A percentile compares a stretch with the other conserved stretches of the same genome.
Evolutionary conservation across 306 rosid species (phyloP).

Genomic region (Gastrolobium bilobum): DNA sequence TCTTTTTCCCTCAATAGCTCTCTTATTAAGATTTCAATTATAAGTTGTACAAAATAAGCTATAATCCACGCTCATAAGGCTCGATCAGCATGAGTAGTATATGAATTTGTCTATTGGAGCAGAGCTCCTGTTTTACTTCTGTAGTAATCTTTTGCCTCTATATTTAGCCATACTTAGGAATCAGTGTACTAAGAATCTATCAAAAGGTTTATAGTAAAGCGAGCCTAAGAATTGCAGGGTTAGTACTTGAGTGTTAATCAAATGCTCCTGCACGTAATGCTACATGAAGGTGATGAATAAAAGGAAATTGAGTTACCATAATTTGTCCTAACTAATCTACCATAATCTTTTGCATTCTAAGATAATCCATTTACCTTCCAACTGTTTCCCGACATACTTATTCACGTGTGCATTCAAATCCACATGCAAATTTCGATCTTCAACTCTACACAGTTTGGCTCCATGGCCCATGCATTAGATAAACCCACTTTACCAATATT

Average conservation of each 20-base stretch:
- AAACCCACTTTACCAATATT: too few species aligned
- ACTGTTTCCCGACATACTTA: not conserved
- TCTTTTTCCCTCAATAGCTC: not conserved
- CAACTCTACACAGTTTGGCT: not conserved
- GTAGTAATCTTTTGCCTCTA: conserved; percentile 5
- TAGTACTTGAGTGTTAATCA: not conserved
- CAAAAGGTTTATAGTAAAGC: conserved; percentile 1
- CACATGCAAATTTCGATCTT: not conserved
- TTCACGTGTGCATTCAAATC: not conserved
- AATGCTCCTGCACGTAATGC: not conserved
- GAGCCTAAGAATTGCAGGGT: not conserved
- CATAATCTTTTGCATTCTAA: not conserved
- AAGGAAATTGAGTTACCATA: conserved; percentile 16
- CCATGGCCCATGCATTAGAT: too few species aligned
- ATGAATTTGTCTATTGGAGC: not conserved
- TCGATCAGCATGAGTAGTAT: conserved; percentile 6
- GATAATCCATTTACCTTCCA: not conserved
- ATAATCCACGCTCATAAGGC: not conserved
- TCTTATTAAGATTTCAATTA: not conserved
- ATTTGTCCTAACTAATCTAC: not conserved
- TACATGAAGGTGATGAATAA: conserved; percentile 1
- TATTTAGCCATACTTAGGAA: not conserved
- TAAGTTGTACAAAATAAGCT: not conserved
- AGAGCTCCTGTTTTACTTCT: not conserved
- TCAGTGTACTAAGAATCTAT: not conserved